A percentile compares a stretch with the other conserved stretches of the same genome.
These are phyloP conservation scores for Blastomyces percursus DNA, from an alignment of 2,329 filamentous ascomycete species.

Conservation along the genomic window DNA sequence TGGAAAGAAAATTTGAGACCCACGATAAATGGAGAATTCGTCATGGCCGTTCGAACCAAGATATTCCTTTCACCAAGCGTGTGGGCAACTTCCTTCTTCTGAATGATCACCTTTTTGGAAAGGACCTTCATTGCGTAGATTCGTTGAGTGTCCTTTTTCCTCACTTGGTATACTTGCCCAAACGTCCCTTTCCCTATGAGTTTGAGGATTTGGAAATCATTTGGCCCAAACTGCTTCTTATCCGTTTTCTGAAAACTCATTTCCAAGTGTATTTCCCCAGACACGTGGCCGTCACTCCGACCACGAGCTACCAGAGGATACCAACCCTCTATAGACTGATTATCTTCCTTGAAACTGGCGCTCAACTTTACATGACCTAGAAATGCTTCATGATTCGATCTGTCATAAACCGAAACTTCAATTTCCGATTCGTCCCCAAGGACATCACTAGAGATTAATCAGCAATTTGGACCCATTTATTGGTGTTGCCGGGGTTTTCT, in stretches of 20 bases:
- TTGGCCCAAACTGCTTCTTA: constrained; percentile 84
- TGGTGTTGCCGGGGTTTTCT: background rate
- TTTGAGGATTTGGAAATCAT: constrained; percentile 91
- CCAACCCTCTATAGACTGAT: constrained; percentile 70
- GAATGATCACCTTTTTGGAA: constrained; percentile 98
- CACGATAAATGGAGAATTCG: constrained; percentile 95
- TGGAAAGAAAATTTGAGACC: constrained; percentile 98
- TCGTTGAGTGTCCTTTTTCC: constrained; percentile 88
- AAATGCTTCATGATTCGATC: constrained; percentile 73
- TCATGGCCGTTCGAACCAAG: constrained; percentile 85
- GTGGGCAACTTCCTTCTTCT: constrained; percentile 98
- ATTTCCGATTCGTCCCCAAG: constrained; percentile 83
- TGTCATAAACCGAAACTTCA: constrained; percentile 89
- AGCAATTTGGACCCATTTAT: constrained; percentile 16
- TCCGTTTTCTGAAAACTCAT: constrained; percentile 77
- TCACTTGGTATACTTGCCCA: constrained; percentile 95
- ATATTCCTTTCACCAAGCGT: constrained; percentile 97
- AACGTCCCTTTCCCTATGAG: constrained; percentile 98
- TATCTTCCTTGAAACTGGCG: constrained; percentile 56
- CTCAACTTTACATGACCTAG: constrained; percentile 80
- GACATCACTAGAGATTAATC: constrained; percentile 58
- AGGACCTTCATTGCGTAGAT: constrained; percentile 99
- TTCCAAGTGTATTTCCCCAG: constrained; percentile 79
- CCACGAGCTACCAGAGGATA: constrained; percentile 70
- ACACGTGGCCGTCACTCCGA: constrained; percentile 63